Base-by-base conservation (phyloP, 495 filamentous ascomycete genomes). In the Penicillium cataractarum region DNA sequence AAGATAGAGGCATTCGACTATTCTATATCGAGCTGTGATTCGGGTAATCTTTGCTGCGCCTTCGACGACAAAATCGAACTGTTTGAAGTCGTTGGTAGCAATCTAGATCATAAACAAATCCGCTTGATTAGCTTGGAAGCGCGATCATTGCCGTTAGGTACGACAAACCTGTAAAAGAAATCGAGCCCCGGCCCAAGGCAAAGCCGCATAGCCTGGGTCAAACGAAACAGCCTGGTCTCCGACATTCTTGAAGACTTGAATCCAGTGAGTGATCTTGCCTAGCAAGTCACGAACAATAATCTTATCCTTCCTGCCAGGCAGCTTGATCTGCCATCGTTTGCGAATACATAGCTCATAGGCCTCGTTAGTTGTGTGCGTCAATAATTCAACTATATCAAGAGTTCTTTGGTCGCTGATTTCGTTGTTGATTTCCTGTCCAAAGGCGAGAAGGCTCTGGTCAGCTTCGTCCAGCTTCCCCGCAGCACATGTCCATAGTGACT, bases 241-340 rank as follows among this genome's bases (percentile, higher is more conserved):
- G 2, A 48, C 21, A 48, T 12, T 48, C 21, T 24, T 26, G 21
- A 48, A 48, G 21, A 48, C 44, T 48, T 48, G 3, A 26, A 48
- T 13, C 44, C 44, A 48, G 7, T 48, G 44, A 9, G 44, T 48
- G 21, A 48, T 48, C 21, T 48, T 48, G 44, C 44, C 44, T 10
- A 48, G 21, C n/a, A 48, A 21, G 15, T 48, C 44, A 2, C 44
- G 44, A 3, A 48, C 44, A 7, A 48, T 22, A 13, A 48, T 48
- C 44, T 26, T 48, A 3, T 48, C 44, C 22, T 48, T 2, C 13
- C 26, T 48, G 1, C 44, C 44, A 4, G 44, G 44, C 21, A 48
- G 21, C 9, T 48, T 48, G 44, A 48, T 48, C 21, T 48, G 44
- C 44, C 44, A 48, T 48, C 44, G 5, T 48, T 48, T 48, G 44